Conservation (phyloP, 176 grass and related monocot species). For the Chrysopogon serrulatus region DNA sequence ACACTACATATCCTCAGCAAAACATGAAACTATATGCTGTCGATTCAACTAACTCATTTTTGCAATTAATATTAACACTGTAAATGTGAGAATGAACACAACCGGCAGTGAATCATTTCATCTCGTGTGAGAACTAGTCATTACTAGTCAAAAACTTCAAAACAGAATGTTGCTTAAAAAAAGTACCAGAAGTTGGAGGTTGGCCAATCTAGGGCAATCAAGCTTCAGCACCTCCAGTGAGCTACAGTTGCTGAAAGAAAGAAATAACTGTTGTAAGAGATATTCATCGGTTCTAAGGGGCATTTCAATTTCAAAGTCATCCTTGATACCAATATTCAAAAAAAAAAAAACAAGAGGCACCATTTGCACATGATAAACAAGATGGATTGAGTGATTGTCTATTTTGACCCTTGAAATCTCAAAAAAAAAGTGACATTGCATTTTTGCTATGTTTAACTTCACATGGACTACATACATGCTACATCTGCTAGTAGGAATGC, state of each 20-base stretch:
- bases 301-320: neutral
- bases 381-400: neutral
- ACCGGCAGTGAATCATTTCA: neutral
- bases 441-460: neutral
- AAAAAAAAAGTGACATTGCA: neutral
- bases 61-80: neutral
- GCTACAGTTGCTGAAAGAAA: conserved; percentile 66
- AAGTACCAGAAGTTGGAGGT: conserved; percentile 82
- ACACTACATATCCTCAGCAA: neutral
- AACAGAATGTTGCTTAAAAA: neutral
- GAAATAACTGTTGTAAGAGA: neutral
- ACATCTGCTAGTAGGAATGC: neutral
- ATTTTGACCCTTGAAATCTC: neutral
- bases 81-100: neutral
- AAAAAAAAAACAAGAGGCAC: neutral
- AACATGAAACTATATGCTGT: neutral
- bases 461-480: neutral
- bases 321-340: neutral
- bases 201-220: conserved; percentile 82
- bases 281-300: neutral
- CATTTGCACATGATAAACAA: neutral
- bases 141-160: neutral
- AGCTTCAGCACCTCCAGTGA: conserved; percentile 93
- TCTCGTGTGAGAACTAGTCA: neutral
- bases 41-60: neutral